Evolutionary conservation across 2,329 filamentous ascomycete species (phyloP).

Genomic region (Fusarium guadeloupense): DNA sequence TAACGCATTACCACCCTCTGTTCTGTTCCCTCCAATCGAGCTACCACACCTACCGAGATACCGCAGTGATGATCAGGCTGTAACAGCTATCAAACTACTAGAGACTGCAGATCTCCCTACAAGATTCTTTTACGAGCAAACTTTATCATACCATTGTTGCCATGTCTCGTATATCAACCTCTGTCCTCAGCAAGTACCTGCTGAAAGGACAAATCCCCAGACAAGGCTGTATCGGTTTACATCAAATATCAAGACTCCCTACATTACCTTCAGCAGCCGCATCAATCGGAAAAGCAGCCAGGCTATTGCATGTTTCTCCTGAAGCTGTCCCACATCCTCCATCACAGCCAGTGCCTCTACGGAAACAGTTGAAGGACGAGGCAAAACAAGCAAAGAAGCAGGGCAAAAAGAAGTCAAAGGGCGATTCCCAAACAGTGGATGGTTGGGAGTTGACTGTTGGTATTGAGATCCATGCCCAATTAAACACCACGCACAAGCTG

Average conservation of each 20-base stretch:
- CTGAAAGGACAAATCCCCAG: constrained; percentile 56
- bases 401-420: constrained; percentile 59
- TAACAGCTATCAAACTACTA: not conserved
- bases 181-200: constrained; percentile 59
- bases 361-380: constrained; percentile 78
- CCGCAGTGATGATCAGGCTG: not conserved
- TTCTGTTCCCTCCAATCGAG: not conserved
- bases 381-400: constrained; percentile 76
- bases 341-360: constrained; percentile 60
- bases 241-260: constrained; percentile 26
- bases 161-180: constrained; percentile 57
- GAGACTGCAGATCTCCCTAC: not conserved
- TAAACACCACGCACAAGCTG: constrained; percentile 88
- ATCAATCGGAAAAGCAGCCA: constrained; percentile 24
- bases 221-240: constrained; percentile 52
- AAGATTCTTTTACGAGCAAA: not conserved
- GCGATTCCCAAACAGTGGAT: constrained; percentile 60
- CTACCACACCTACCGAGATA: constrained; percentile 2
- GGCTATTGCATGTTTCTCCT: constrained; percentile 47
- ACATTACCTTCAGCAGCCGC: constrained; percentile 17
- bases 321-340: constrained; percentile 32
- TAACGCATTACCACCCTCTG: constrained; percentile 2
- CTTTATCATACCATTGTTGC: not conserved
- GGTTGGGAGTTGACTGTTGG: constrained; percentile 95
- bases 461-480: constrained; percentile 95